Evolutionary conservation across 257 asterid genomes (phyloP).

Genomic region (Fraxinus excelsior): DNA sequence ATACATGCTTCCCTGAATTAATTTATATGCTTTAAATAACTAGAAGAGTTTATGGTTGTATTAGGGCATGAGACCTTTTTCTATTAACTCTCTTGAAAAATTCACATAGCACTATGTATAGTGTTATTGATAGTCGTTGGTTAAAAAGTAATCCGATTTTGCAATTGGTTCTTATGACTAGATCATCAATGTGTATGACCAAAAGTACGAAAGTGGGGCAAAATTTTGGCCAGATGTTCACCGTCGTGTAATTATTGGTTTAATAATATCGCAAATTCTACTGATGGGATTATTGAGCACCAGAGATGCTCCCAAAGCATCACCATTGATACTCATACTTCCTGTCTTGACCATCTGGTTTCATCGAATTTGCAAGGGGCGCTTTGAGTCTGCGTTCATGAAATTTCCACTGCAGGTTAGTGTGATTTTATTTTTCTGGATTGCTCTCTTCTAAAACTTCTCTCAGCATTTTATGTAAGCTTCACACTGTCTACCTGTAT

Average conservation of each 20-base stretch:
- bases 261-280: slow-evolving; percentile 71
- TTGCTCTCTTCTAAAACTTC: neutral
- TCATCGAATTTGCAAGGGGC: slow-evolving; percentile 65
- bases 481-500: too few relatives aligned
- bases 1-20: neutral
- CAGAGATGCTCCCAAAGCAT: slow-evolving; percentile 50
- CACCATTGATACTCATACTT: slow-evolving; percentile 62
- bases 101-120: too few relatives aligned
- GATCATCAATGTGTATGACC: slow-evolving; percentile 91
- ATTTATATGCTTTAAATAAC: neutral
- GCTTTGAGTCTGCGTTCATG: slow-evolving; percentile 70
- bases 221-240: slow-evolving; percentile 90
- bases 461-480: neutral
- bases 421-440: neutral
- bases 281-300: slow-evolving; percentile 79
- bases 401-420: slow-evolving; percentile 78
- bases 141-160: slow-evolving; percentile 9
- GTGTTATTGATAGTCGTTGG: neutral
- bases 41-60: neutral
- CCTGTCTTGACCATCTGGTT: slow-evolving; percentile 81
- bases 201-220: slow-evolving; percentile 93
- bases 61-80: neutral
- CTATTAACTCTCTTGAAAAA: neutral
- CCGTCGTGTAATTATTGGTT: slow-evolving; percentile 61
- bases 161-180: slow-evolving; percentile 29